Conservation (phyloP, 202 grass and related monocot genomes). For the Digitaria exilis region DNA sequence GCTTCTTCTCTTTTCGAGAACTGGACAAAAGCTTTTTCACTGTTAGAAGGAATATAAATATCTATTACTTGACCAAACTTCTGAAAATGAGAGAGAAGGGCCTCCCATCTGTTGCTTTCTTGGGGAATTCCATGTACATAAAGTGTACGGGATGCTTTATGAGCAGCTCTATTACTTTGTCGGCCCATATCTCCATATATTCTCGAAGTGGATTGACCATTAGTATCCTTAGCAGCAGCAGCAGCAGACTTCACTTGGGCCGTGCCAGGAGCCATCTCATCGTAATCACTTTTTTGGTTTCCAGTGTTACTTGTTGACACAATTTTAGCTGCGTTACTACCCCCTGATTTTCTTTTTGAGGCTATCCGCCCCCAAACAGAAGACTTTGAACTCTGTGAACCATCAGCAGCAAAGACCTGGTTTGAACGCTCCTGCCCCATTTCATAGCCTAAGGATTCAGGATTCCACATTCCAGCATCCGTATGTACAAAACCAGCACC, state of each 20-base stretch:
- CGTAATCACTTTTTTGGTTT: constrained; percentile 53
- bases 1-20: constrained; percentile 95
- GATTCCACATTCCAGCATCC: constrained; percentile 52
- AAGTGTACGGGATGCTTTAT: constrained; percentile 91
- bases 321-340: constrained; percentile 52
- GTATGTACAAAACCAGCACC: constrained; percentile 51
- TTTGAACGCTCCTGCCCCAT: constrained; percentile 46
- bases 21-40: constrained; percentile 95
- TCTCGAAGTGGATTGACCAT: constrained; percentile 45
- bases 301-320: constrained; percentile 37
- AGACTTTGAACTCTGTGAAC: constrained; percentile 51
- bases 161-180: constrained; percentile 54
- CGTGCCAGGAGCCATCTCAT: constrained; percentile 42
- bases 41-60: constrained; percentile 85
- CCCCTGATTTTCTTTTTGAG: constrained; percentile 53
- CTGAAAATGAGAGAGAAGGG: constrained; percentile 87
- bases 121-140: constrained; percentile 91
- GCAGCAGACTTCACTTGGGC: constrained; percentile 45
- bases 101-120: constrained; percentile 68
- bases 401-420: constrained; percentile 41
- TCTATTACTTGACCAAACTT: constrained; percentile 96
- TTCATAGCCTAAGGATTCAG: constrained; percentile 56
- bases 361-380: constrained; percentile 82
- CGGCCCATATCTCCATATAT: constrained; percentile 44
- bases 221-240: constrained; percentile 41